Evolutionary conservation across 2,329 filamentous ascomycete genomes (phyloP).

Genomic region (Chaetothyriales sp.): DNA sequence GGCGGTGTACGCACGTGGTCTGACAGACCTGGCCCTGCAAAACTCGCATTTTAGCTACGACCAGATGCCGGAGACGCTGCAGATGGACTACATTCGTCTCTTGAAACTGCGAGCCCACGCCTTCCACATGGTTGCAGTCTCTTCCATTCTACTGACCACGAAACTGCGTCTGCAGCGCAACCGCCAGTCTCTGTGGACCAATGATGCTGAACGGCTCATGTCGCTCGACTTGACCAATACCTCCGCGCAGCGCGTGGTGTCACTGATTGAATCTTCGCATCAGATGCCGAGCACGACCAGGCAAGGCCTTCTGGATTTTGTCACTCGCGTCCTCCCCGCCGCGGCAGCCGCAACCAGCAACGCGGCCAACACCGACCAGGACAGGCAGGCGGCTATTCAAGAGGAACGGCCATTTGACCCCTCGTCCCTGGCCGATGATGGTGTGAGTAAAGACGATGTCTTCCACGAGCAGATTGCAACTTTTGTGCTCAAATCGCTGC

Average conservation of each 20-base stretch:
- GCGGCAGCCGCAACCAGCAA: conserved; percentile 30
- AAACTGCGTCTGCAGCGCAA: conserved; percentile 54
- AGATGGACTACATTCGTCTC: conserved; percentile 42
- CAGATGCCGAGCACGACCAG: conserved; percentile 35
- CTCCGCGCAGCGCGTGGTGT: conserved; percentile 29
- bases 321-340: conserved; percentile 41
- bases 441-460: conserved; percentile 22
- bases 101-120: conserved; percentile 39
- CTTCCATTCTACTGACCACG: conserved; percentile 49
- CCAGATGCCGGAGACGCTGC: conserved; percentile 46
- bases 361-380: conserved; percentile 12
- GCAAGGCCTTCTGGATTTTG: conserved; percentile 33
- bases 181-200: conserved; percentile 50
- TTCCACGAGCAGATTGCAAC: conserved; percentile 49
- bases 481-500: conserved; percentile 46
- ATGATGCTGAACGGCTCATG: conserved; percentile 46
- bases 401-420: conserved; percentile 17
- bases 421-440: conserved; percentile 31
- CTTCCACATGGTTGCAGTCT: conserved; percentile 46
- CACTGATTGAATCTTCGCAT: conserved; percentile 35
- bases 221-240: conserved; percentile 27
- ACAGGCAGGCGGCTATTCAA: conserved; percentile 23
- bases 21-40: conserved; percentile 43
- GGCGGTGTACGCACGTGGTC: conserved; percentile 44
- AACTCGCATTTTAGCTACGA: conserved; percentile 39